Percentiles rank a stretch among this genome's conserved stretches.
Evolutionary conservation across 345 rosid species (phyloP).

Genomic region (Noccaea bulbosa): DNA sequence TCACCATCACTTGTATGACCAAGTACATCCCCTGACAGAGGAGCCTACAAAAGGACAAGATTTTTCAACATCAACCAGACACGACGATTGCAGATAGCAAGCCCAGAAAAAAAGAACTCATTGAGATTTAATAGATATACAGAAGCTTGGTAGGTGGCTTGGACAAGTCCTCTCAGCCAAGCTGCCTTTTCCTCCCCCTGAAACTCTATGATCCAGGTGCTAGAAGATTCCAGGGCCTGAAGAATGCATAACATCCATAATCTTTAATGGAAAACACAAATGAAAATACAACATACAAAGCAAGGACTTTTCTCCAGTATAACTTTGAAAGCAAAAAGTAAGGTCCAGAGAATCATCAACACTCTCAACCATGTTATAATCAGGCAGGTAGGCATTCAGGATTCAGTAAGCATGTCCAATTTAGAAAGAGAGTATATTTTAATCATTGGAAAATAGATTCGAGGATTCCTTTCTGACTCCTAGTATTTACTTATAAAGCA

Average conservation of each 20-base stretch:
- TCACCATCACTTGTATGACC: conserved; percentile 54
- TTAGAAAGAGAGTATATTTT: conserved; percentile 19
- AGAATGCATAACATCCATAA: conserved; percentile 33
- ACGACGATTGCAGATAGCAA: conserved; percentile 31
- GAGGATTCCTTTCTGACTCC: conserved; percentile 6
- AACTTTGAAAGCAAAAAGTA: conserved; percentile 15
- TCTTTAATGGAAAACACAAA: conserved; percentile 19
- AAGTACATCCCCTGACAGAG: conserved; percentile 69
- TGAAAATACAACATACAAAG: conserved; percentile 22
- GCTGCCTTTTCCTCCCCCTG: conserved; percentile 68
- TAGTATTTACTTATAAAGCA: conserved; percentile 28
- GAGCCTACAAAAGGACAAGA: conserved; percentile 55
- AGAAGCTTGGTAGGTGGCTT: conserved; percentile 95
- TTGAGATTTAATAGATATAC: conserved; percentile 49
- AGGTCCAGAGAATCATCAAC: conserved; percentile 25
- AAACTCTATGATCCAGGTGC: conserved; percentile 91
- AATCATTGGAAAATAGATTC: conserved; percentile 6
- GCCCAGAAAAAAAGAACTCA: conserved; percentile 15
- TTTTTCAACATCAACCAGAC: conserved; percentile 19
- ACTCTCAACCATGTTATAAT: conserved; percentile 27
- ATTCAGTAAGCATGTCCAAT: conserved; percentile 23
- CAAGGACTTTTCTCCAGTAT: conserved; percentile 22
- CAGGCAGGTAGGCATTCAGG: conserved; percentile 19
- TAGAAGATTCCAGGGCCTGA: conserved; percentile 92
- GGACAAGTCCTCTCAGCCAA: conserved; percentile 89